A percentile compares a stretch with the other conserved stretches of the same genome.
Evolutionary conservation across 2,329 filamentous ascomycete genomes (phyloP).

Genomic region (Colletotrichum liriopes): DNA sequence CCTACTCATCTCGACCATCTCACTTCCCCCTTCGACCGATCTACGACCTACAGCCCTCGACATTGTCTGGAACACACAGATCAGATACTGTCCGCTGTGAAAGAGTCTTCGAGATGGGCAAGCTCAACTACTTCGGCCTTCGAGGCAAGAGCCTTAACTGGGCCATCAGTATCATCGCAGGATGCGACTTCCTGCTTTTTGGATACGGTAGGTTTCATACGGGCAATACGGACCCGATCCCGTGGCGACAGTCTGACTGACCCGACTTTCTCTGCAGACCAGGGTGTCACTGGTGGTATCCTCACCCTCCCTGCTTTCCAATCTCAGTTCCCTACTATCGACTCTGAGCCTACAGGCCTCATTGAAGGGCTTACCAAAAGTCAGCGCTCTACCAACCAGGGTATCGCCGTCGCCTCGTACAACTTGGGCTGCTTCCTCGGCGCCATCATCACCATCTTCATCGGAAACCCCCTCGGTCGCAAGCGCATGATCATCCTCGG

Average conservation of each 20-base stretch:
- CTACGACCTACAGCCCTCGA: slow-evolving; percentile 24
- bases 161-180: slow-evolving; percentile 80
- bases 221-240: not conserved
- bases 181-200: slow-evolving; percentile 79
- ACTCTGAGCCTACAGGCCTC: slow-evolving; percentile 47
- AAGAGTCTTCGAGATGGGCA: slow-evolving; percentile 45
- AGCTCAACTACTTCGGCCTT: slow-evolving; percentile 72
- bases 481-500: slow-evolving; percentile 60
- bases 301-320: slow-evolving; percentile 78
- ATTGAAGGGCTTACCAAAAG: slow-evolving; percentile 51
- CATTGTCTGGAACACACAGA: slow-evolving; percentile 13
- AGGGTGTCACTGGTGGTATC: slow-evolving; percentile 83
- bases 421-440: slow-evolving; percentile 73
- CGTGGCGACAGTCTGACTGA: not conserved
- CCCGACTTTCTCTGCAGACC: slow-evolving; percentile 68
- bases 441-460: slow-evolving; percentile 54
- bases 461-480: slow-evolving; percentile 59
- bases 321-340: slow-evolving; percentile 59
- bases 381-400: slow-evolving; percentile 66
- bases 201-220: slow-evolving; percentile 63
- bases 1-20: slow-evolving; percentile 5
- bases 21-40: not conserved
- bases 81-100: slow-evolving; percentile 32
- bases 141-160: slow-evolving; percentile 76
- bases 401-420: slow-evolving; percentile 70